phyloP scores from a whole-genome alignment of 2,329 filamentous ascomycete genomes.

The Colletotrichum phormii region DNA sequence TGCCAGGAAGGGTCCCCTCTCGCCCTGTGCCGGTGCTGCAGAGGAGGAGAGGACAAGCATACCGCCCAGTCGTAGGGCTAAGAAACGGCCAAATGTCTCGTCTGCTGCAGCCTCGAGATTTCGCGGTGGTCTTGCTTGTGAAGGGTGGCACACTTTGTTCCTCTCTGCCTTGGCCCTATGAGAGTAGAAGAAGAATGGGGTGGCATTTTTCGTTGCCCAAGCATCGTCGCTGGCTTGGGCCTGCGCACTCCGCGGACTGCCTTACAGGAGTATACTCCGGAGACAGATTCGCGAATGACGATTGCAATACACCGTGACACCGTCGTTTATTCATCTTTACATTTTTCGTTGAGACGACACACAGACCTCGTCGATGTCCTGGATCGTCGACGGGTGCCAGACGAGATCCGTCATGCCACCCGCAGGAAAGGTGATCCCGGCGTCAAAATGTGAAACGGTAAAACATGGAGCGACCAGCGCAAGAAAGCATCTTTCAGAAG shows the following conservation, averaged over 20 bases:
- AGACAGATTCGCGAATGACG: background rate
- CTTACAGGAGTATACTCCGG: background rate
- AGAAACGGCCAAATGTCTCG: slow-evolving; percentile 22
- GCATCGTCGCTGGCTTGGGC: background rate
- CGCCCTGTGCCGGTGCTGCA: background rate
- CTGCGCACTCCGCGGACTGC: background rate
- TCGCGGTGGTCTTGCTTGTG: background rate
- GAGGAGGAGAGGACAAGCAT: background rate
- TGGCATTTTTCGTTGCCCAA: background rate
- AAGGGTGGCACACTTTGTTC: background rate
- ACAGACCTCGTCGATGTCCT: background rate
- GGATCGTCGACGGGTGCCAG: background rate
- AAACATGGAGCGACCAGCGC: slow-evolving; percentile 9
- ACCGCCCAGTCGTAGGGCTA: slow-evolving; percentile 14
- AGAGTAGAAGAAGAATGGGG: background rate
- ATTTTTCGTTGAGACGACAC: slow-evolving; percentile 19
- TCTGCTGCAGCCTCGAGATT: slow-evolving; percentile 32
- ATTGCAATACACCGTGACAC: background rate
- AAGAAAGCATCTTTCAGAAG: slow-evolving; percentile 1
- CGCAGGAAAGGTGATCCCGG: slow-evolving; percentile 3
- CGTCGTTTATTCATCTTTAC: background rate
- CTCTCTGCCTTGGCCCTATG: background rate
- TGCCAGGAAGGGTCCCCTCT: slow-evolving; percentile 6
- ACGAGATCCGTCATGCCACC: slow-evolving; percentile 1
- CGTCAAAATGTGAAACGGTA: slow-evolving; percentile 16